Evolutionary conservation across 129 eudicot species (phyloP), one percentile per base, ranked within the genome.

Genomic region (Calendula officinalis): DNA sequence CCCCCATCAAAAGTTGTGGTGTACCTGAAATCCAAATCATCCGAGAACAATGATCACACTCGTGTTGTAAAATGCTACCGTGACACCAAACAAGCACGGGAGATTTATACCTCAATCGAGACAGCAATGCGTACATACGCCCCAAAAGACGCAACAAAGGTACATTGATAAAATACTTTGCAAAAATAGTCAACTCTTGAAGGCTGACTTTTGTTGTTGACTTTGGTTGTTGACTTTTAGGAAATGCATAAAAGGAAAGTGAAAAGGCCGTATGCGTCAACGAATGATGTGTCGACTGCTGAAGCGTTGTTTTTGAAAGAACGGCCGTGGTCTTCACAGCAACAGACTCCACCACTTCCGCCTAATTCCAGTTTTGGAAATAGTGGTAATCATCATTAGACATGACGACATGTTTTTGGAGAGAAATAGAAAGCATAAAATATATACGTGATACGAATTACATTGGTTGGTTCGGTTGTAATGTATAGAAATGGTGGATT

Each of bases 11-110:
- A 95, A 48, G 76, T 94, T 57, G 6, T 85, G 12, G 67, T 94
- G 7, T 86, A 94, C 76, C 50, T 94, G 36, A 78, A 71, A 47
- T 70, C 81, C 38, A 86, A 71, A 76, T 68, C 95, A 7, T 53
- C 78, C 0, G 99, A 94, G 39, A 58, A 77, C 7, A 88, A 80
- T 82, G 99, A 94, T 62, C 99, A 88, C 58, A 65, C 68, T 49
- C 99, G 99, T 62, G 75, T 84, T 37, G 64, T 94, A 65, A 94
- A 94, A 83, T 94, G 99, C 62, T 67, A 68, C 70, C 87, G 82
- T 42, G 99, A 89, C 46, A 75, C 92, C 39, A 78, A 74, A 68
- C 99, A 94, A 48, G 92, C 99, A 12, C 51, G 70, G 49, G 88
- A 88, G 74, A 84, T 89, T 72, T 88, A 88, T 75, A 48, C 92